These are phyloP conservation scores for Nepenthes alata DNA, from an alignment of 179 eudicot species.

Conservation along the genomic window DNA sequence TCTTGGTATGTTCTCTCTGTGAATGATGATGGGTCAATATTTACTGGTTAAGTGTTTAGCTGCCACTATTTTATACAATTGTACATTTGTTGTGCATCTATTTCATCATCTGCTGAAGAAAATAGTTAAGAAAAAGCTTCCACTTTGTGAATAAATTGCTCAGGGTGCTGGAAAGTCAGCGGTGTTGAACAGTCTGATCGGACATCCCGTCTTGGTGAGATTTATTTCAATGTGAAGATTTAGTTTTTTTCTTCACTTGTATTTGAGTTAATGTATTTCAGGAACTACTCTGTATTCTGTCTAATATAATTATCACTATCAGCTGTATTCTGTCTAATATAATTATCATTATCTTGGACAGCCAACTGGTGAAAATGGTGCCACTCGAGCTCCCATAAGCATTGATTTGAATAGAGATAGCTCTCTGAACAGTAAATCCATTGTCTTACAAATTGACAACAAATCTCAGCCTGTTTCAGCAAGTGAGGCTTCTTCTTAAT, in stretches of 20 bases:
- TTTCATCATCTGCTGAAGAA: not conserved
- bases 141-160: slow-evolving; percentile 8
- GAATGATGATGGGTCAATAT: too few relatives aligned
- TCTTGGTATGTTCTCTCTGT: too few relatives aligned
- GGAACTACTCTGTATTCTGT: not conserved
- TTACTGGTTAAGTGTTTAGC: too few relatives aligned
- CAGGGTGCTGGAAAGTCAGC: slow-evolving; percentile 99
- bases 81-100: too few relatives aligned
- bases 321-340: not conserved
- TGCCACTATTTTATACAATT: too few relatives aligned
- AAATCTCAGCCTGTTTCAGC: slow-evolving; percentile 93
- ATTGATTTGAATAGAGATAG: slow-evolving; percentile 76
- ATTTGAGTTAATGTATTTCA: not conserved
- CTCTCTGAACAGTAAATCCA: slow-evolving; percentile 77
- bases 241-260: not conserved
- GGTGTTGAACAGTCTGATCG: slow-evolving; percentile 94
- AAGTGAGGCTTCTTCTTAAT: slow-evolving; percentile 49
- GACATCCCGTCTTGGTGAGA: slow-evolving; percentile 96
- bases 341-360: slow-evolving; percentile 18
- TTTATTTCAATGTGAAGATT: not conserved
- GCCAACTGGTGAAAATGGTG: slow-evolving; percentile 99
- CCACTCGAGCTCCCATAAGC: slow-evolving; percentile 97
- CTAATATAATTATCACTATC: not conserved
- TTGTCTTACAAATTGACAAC: slow-evolving; percentile 85
- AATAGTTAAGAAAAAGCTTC: not conserved